Evolutionary conservation across 1,139 yeast genomes (phyloP), one percentile per base, ranked within the genome.

Genomic region (Candida tetrigidarum): DNA sequence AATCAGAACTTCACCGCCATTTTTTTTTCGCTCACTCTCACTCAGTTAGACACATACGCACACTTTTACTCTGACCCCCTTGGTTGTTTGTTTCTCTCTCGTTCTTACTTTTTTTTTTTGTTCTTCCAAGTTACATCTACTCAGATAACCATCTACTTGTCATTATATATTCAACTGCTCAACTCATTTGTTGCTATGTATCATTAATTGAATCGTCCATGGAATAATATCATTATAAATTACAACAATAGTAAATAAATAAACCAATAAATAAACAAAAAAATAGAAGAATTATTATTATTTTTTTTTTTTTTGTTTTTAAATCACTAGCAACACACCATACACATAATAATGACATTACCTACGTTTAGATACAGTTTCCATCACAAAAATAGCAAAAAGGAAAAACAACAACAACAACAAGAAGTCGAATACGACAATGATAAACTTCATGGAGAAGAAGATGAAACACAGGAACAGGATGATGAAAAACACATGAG

Each of bases 341-440:
- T 25, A 25, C 16, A 15, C 16, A 35, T 16, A 27, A 37, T 16
- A 20, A 37, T 37, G 40, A 32, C 36, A 19, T 32, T 32, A 20
- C 40, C 32, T 4, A 37, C 32, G 14, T 28, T 37, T 28, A 37
- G 27, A 28, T 37, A 37, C 23, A 28, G 27, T 28, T 37, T 37
- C 23, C 34, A 37, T 12, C 40, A 37, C 18, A 37, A 19, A 12
- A 26, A 26, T 14, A 30, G 25, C 29, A 22, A 39, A 10, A 27
- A 28, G 11, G 34, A 37, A 5, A 37, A 28, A 28, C 19, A 18
- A 20, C 18, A 26, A 28, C 16, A 16, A 11, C 19, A 18, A 15
- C 18, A 26, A 28, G 11, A 16, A 10, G n/a, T n/a, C n/a, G n/a
- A n/a, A n/a, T n/a, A n/a, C n/a, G n/a, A n/a, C n/a, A n/a, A n/a